Evolutionary conservation across 768 basidiomycete genomes (phyloP).

Genomic region (Macrolepiota dolichaula): DNA sequence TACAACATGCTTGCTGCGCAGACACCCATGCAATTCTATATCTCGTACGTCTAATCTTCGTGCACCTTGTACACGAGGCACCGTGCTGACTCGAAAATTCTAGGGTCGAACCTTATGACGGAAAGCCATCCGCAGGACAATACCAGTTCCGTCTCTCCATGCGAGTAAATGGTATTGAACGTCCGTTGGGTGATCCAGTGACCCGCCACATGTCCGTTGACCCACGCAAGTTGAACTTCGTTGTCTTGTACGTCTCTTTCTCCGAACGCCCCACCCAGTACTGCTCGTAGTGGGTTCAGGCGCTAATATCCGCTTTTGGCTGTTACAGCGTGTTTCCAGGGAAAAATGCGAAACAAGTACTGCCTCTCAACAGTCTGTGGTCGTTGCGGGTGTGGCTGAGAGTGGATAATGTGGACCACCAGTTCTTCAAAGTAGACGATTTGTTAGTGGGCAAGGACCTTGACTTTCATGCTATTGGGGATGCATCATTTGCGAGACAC

Average conservation of each 20-base stretch:
- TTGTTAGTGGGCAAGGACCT: conserved; percentile 67
- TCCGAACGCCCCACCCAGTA: background rate
- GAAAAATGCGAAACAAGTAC: conserved; percentile 32
- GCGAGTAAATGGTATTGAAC: conserved; percentile 53
- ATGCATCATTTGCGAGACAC: conserved; percentile 53
- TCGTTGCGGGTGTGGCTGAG: conserved; percentile 65
- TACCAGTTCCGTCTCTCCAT: conserved; percentile 54
- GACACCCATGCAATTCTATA: conserved; percentile 45
- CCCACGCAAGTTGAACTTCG: conserved; percentile 53
- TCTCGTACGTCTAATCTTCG: conserved; percentile 39
- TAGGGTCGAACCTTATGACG: conserved; percentile 44
- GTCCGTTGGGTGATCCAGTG: conserved; percentile 45
- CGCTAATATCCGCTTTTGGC: background rate
- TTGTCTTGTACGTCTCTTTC: conserved; percentile 50
- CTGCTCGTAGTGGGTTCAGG: background rate
- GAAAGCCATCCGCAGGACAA: conserved; percentile 37
- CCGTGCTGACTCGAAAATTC: background rate
- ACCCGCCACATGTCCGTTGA: conserved; percentile 46
- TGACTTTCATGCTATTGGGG: conserved; percentile 54
- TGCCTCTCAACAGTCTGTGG: conserved; percentile 52
- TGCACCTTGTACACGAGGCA: background rate
- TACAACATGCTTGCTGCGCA: conserved; percentile 43
- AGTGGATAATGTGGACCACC: conserved; percentile 54
- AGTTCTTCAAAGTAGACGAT: conserved; percentile 61
- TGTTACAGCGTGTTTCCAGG: conserved; percentile 52